A percentile compares a stretch with the other conserved stretches of the same genome.
Conservation (phyloP, 2,329 filamentous ascomycete species). For the Fusarium sp. region DNA sequence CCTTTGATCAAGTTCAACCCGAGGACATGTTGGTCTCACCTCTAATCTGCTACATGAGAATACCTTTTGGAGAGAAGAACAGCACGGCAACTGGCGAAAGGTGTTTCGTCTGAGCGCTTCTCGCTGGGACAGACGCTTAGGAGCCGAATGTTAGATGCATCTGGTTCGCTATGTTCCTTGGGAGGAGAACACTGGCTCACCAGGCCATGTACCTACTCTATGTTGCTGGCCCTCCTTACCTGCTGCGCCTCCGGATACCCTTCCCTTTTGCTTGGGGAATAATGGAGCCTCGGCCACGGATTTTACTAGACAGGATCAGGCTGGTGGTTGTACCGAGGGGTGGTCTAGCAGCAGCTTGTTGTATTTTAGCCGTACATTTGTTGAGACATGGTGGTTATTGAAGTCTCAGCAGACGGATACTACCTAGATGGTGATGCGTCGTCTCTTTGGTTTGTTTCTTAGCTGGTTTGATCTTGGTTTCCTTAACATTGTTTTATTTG, state of each 20-base stretch:
- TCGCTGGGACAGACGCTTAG: conserved; percentile 30
- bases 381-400: conserved; percentile 46
- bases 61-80: conserved; percentile 36
- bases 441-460: conserved; percentile 48
- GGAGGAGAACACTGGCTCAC: conserved; percentile 33
- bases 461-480: conserved; percentile 52
- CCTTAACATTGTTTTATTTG: conserved; percentile 44
- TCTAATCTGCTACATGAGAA: conserved; percentile 29
- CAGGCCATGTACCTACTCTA: conserved; percentile 15
- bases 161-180: conserved; percentile 46
- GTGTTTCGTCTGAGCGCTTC: conserved; percentile 25
- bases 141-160: conserved; percentile 36
- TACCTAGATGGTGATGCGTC: conserved; percentile 46
- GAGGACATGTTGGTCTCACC: conserved; percentile 14
- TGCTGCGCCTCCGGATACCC: conserved; percentile 44
- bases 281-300: conserved; percentile 47
- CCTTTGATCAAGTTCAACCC: conserved; percentile 14
- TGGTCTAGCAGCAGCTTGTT: conserved; percentile 49
- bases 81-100: conserved; percentile 34
- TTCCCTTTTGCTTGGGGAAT: conserved; percentile 38
- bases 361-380: conserved; percentile 53
- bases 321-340: conserved; percentile 43
- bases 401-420: conserved; percentile 46
- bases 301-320: conserved; percentile 49
- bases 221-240: conserved; percentile 40